Evolutionary conservation across 345 rosid species (phyloP).

Genomic region (Salix udensis): DNA sequence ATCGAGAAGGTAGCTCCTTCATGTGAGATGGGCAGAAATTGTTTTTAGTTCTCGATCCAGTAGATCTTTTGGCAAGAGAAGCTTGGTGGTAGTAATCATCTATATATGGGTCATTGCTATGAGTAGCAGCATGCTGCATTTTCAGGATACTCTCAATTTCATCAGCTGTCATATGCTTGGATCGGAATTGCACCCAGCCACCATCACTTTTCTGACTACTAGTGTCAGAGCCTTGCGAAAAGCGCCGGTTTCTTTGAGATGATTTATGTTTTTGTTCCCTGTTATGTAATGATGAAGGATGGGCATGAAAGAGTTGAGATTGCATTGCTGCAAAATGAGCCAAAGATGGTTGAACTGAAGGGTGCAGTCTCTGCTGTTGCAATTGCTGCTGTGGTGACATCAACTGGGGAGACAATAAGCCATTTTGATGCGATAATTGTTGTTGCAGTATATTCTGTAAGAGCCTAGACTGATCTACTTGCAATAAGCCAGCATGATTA

Average conservation of each 20-base stretch:
- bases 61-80: slow-evolving; percentile 56
- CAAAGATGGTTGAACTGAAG: slow-evolving; percentile 55
- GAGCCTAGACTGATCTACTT: slow-evolving; percentile 62
- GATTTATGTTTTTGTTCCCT: slow-evolving; percentile 71
- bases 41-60: slow-evolving; percentile 55
- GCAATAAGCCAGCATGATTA: slow-evolving; percentile 64
- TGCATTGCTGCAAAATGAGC: slow-evolving; percentile 70
- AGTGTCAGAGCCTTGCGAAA: slow-evolving; percentile 67
- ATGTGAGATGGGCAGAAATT: slow-evolving; percentile 76
- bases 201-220: slow-evolving; percentile 80
- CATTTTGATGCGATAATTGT: slow-evolving; percentile 61
- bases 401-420: slow-evolving; percentile 55
- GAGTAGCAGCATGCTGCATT: slow-evolving; percentile 89
- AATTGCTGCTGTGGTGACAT: slow-evolving; percentile 52
- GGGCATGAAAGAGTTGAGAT: slow-evolving; percentile 55
- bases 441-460: slow-evolving; percentile 65
- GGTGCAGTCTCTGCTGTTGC: slow-evolving; percentile 58
- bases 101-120: slow-evolving; percentile 73
- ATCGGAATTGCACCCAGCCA: slow-evolving; percentile 61
- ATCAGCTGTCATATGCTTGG: slow-evolving; percentile 92
- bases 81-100: slow-evolving; percentile 99
- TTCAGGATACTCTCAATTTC: slow-evolving; percentile 94
- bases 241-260: slow-evolving; percentile 63
- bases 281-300: slow-evolving; percentile 51
- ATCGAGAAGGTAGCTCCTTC: slow-evolving; percentile 72